These are phyloP conservation scores for Gamarada debralockiae DNA, from an alignment of 495 filamentous ascomycete genomes.

Conservation along the genomic window DNA sequence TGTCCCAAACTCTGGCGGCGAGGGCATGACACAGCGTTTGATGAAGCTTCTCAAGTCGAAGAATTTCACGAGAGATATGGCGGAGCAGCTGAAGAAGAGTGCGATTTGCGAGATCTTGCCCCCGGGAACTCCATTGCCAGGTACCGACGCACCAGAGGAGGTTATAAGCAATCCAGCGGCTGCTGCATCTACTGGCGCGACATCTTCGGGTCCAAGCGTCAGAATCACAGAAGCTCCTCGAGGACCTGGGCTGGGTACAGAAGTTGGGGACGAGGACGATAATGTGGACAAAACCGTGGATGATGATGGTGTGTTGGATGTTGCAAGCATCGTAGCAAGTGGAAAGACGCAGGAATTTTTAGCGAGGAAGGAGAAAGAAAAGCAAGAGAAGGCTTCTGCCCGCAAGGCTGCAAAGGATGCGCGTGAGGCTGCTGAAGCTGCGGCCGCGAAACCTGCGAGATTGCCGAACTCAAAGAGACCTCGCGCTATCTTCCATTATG, in stretches of 20 bases:
- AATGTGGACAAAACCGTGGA: conserved; percentile 44
- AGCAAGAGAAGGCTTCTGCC: conserved; percentile 57
- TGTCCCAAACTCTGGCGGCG: conserved; percentile 73
- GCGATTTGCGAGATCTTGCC: conserved; percentile 85
- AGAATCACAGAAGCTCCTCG: conserved; percentile 34
- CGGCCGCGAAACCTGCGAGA: conserved; percentile 50
- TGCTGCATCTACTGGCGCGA: conserved; percentile 48
- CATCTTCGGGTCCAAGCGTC: conserved; percentile 23
- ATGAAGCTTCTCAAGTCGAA: conserved; percentile 62
- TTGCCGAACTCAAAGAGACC: conserved; percentile 81
- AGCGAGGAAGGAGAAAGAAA: conserved; percentile 87
- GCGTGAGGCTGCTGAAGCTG: conserved; percentile 52
- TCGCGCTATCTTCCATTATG: conserved; percentile 74
- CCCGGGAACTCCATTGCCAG: conserved; percentile 54
- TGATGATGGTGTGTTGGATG: conserved; percentile 85
- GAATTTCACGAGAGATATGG: conserved; percentile 80
- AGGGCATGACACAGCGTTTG: conserved; percentile 80
- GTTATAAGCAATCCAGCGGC: conserved; percentile 58
- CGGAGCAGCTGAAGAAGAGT: conserved; percentile 90
- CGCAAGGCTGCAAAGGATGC: conserved; percentile 39
- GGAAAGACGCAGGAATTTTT: conserved; percentile 91
- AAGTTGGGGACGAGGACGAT: conserved; percentile 47
- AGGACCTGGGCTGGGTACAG: conserved; percentile 37
- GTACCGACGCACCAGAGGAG: conserved; percentile 44
- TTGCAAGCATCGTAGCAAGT: conserved; percentile 87